A percentile compares a stretch with the other conserved stretches of the same genome.
These are phyloP conservation scores for Penicillium waksmanii DNA, from an alignment of 495 filamentous ascomycete genomes.

Conservation along the genomic window DNA sequence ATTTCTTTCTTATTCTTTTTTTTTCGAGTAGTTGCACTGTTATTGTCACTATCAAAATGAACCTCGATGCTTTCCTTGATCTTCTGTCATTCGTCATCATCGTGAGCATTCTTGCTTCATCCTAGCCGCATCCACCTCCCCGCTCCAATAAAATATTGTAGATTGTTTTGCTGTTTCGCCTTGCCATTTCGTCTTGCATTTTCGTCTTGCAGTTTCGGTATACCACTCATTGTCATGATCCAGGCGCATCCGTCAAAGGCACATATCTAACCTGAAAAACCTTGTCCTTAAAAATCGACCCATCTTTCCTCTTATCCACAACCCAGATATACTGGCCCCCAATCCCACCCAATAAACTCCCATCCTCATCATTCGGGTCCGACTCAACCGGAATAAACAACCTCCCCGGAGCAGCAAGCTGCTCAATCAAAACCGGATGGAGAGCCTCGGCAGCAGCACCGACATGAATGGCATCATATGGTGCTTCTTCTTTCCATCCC, in stretches of 20 bases:
- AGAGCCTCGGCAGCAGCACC: conserved; percentile 81
- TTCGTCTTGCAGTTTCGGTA: no score
- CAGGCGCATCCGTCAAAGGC: conserved; percentile 85
- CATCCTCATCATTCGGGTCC: conserved; percentile 22
- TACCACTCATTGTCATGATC: background rate
- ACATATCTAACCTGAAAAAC: conserved; percentile 89
- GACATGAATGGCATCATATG: conserved; percentile 93
- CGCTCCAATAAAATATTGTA: no score
- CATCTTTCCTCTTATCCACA: conserved; percentile 84
- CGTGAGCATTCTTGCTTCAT: no score
- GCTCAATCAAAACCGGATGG: conserved; percentile 73
- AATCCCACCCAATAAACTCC: conserved; percentile 25
- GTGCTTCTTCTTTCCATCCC: conserved; percentile 66
- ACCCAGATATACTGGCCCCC: conserved; percentile 81
- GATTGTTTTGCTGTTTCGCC: no score
- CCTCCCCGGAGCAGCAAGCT: conserved; percentile 76
- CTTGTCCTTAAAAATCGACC: conserved; percentile 73
- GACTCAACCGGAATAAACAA: conserved; percentile 90
- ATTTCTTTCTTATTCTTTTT: background rate
- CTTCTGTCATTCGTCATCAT: no score
- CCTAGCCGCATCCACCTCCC: no score
- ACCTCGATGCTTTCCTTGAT: no score
- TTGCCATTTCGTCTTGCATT: no score
- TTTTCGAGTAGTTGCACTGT: background rate
- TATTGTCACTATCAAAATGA: no score